Conservation (phyloP, 257 asterid species). For the Verbena officinalis region DNA sequence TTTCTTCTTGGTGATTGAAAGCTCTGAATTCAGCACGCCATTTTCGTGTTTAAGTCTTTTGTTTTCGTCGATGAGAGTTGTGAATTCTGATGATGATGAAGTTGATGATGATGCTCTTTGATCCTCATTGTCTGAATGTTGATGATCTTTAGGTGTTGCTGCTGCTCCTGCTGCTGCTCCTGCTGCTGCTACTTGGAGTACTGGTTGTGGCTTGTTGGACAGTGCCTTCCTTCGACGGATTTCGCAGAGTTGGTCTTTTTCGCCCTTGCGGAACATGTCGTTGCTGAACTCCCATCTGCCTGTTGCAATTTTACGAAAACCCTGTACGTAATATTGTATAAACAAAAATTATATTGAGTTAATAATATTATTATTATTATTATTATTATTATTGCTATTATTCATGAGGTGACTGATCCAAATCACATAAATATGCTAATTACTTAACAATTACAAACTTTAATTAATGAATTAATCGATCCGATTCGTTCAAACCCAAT, state of each 20-base stretch:
- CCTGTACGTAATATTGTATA: conserved; percentile 41
- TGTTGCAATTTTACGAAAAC: conserved; percentile 73
- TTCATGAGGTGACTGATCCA: too few species aligned
- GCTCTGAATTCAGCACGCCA: conserved; percentile 53
- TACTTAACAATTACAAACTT: background rate
- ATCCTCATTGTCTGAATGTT: conserved; percentile 49
- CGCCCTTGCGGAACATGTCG: conserved; percentile 63
- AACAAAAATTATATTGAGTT: background rate
- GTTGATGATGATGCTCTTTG: conserved; percentile 59
- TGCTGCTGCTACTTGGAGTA: conserved; percentile 15
- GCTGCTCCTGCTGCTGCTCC: conserved; percentile 10
- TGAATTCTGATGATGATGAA: conserved; percentile 59
- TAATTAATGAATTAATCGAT: background rate
- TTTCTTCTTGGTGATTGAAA: conserved; percentile 51
- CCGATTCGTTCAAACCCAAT: too few species aligned
- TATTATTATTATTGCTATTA: too few species aligned
- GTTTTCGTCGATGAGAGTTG: conserved; percentile 58
- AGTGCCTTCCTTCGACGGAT: conserved; percentile 72
- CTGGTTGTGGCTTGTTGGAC: conserved; percentile 43
- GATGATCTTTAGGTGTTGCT: too few species aligned
- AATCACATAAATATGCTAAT: background rate
- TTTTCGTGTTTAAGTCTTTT: conserved; percentile 66
- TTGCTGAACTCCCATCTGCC: conserved; percentile 79
- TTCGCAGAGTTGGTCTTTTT: conserved; percentile 53
- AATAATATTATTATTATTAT: too few species aligned